Evolutionary conservation across 495 filamentous ascomycete species (phyloP).

Genomic region (Annulohypoxylon stygium): DNA sequence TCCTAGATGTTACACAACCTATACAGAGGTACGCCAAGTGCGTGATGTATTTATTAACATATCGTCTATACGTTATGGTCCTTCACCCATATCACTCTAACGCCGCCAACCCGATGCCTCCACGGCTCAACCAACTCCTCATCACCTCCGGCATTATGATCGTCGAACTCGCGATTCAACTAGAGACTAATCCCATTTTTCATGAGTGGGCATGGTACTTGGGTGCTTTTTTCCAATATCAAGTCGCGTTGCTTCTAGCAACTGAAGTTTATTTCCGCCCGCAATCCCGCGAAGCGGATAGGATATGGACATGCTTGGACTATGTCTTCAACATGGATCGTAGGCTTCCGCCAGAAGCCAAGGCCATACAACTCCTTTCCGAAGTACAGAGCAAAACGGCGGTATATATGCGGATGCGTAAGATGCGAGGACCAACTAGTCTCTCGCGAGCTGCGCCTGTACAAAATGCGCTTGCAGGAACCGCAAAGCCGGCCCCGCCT

Average conservation of each 20-base stretch:
- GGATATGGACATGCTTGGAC: constrained; percentile 78
- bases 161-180: constrained; percentile 69
- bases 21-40: constrained; percentile 70
- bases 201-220: constrained; percentile 68
- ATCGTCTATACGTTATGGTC: constrained; percentile 72
- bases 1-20: constrained; percentile 68
- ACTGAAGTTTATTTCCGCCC: constrained; percentile 70
- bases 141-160: constrained; percentile 65
- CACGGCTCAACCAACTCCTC: constrained; percentile 61
- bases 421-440: constrained; percentile 60
- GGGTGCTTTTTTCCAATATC: constrained; percentile 68
- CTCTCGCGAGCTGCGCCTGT: constrained; percentile 53
- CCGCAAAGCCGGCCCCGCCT: constrained; percentile 36
- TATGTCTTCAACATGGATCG: constrained; percentile 74
- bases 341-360: constrained; percentile 57
- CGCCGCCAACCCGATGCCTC: constrained; percentile 64
- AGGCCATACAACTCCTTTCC: constrained; percentile 55
- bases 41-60: constrained; percentile 72
- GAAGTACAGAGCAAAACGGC: constrained; percentile 59
- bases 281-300: constrained; percentile 65
- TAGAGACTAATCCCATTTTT: constrained; percentile 69
- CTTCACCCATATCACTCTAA: constrained; percentile 74
- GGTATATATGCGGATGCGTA: constrained; percentile 59
- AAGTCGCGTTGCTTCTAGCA: constrained; percentile 66
- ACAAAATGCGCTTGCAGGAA: constrained; percentile 57